phyloP scores from a whole-genome alignment of 1,139 yeast species.

The Yamadazyma blattariae region DNA sequence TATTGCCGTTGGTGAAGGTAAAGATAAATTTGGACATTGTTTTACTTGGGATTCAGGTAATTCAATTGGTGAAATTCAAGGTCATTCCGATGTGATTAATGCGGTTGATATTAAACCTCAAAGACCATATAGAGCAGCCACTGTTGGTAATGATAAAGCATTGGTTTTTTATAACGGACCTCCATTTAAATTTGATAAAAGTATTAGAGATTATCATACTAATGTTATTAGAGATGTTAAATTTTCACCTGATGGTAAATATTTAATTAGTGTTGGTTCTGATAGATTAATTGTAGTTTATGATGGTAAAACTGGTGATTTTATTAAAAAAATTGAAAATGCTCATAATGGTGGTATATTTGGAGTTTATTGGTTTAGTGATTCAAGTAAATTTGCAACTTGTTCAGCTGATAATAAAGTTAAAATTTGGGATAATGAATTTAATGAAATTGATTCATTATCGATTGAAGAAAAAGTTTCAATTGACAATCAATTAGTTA shows the following conservation, averaged over 20 bases:
- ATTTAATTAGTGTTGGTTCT: conserved; percentile 79
- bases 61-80: conserved; percentile 91
- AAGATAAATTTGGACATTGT: conserved; percentile 88
- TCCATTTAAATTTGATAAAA: conserved; percentile 80
- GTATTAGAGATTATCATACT: conserved; percentile 71
- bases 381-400: conserved; percentile 64
- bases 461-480: conserved; percentile 28
- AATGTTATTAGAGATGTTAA: conserved; percentile 79
- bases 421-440: conserved; percentile 56
- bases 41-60: conserved; percentile 94
- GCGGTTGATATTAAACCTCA: conserved; percentile 84
- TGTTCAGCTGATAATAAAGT: conserved; percentile 81
- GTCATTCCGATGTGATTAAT: conserved; percentile 83
- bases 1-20: conserved; percentile 94
- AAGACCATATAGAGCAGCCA: conserved; percentile 91
- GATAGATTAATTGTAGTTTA: conserved; percentile 77
- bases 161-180: conserved; percentile 89
- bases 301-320: conserved; percentile 88
- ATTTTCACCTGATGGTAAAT: conserved; percentile 76
- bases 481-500: conserved; percentile 72
- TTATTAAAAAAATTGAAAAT: conserved; percentile 48
- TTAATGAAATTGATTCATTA: conserved; percentile 36
- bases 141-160: conserved; percentile 86
- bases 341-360: conserved; percentile 81
- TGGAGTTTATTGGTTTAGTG: conserved; percentile 68